These are phyloP conservation scores for Waltiozyma solani DNA, from an alignment of 1,139 yeast species.

Conservation along the genomic window DNA sequence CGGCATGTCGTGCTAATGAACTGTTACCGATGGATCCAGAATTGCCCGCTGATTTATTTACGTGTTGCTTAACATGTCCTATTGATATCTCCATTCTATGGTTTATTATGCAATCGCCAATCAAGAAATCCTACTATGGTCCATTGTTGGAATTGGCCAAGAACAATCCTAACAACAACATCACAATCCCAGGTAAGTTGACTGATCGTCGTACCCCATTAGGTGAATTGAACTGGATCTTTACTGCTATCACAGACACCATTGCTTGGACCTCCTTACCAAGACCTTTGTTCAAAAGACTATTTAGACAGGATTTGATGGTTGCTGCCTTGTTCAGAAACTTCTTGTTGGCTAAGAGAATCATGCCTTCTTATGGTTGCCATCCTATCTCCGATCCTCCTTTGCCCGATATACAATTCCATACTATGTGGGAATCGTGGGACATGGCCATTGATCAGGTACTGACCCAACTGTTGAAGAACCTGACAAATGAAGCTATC, in stretches of 20 bases:
- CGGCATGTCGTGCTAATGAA: conserved; percentile 87
- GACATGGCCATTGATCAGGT: conserved; percentile 95
- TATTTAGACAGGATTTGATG: conserved; percentile 92
- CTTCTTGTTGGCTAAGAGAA: conserved; percentile 81
- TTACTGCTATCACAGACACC: conserved; percentile 96
- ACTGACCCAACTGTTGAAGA: conserved; percentile 50
- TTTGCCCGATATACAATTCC: conserved; percentile 64
- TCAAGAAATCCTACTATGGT: conserved; percentile 53
- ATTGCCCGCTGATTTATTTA: conserved; percentile 90
- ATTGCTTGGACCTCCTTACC: conserved; percentile 95
- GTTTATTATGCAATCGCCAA: conserved; percentile 79
- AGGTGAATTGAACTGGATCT: conserved; percentile 96
- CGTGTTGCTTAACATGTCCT: conserved; percentile 92
- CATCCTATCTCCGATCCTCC: conserved; percentile 95
- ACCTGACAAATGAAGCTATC: conserved; percentile 17
- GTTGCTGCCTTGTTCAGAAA: conserved; percentile 94
- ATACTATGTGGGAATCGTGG: conserved; percentile 98
- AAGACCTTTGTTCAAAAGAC: conserved; percentile 76
- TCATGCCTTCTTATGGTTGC: conserved; percentile 90
- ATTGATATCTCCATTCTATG: conserved; percentile 89
- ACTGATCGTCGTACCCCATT: conserved; percentile 92
- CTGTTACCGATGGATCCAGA: conserved; percentile 89
- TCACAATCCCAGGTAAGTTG: conserved; percentile 77
- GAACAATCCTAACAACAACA: conserved; percentile 29
- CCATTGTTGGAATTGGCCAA: conserved; percentile 31